Conservation (phyloP, 768 basidiomycete species). For the Kwoniella heveanensis region DNA sequence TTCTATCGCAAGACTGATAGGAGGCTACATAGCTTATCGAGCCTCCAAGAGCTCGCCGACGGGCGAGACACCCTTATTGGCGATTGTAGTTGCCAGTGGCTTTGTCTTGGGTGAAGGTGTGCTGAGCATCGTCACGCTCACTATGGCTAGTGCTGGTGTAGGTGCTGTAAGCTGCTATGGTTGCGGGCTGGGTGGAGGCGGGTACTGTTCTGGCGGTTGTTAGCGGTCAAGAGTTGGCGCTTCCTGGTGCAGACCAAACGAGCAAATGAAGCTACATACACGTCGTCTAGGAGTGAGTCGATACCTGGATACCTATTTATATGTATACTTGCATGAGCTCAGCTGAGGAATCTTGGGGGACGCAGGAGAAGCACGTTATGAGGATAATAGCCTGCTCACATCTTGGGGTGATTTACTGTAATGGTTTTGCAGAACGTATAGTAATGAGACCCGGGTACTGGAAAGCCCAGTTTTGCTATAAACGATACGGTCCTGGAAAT, state of each 20-base stretch:
- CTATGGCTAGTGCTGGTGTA: slow-evolving; percentile 72
- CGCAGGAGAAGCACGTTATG: no score
- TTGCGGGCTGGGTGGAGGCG: slow-evolving; percentile 60
- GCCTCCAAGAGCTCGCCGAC: slow-evolving; percentile 29
- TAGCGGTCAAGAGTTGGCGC: slow-evolving; percentile 2
- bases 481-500: background rate
- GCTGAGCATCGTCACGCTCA: slow-evolving; percentile 74
- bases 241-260: no score
- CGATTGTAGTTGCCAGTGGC: slow-evolving; percentile 88
- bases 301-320: no score
- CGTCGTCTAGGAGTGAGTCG: no score
- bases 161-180: slow-evolving; percentile 83
- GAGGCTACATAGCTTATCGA: slow-evolving; percentile 75
- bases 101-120: slow-evolving; percentile 96
- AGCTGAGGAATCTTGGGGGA: no score
- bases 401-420: no score
- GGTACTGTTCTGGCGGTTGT: slow-evolving; percentile 54
- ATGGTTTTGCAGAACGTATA: no score
- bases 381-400: no score
- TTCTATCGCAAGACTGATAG: slow-evolving; percentile 84
- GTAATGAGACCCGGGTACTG: background rate
- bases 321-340: no score
- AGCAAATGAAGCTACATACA: no score
- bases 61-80: slow-evolving; percentile 49
- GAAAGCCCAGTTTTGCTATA: background rate